phyloP scores from a whole-genome alignment of 2,329 filamentous ascomycete species.

The Salinomyces thailandicus region DNA sequence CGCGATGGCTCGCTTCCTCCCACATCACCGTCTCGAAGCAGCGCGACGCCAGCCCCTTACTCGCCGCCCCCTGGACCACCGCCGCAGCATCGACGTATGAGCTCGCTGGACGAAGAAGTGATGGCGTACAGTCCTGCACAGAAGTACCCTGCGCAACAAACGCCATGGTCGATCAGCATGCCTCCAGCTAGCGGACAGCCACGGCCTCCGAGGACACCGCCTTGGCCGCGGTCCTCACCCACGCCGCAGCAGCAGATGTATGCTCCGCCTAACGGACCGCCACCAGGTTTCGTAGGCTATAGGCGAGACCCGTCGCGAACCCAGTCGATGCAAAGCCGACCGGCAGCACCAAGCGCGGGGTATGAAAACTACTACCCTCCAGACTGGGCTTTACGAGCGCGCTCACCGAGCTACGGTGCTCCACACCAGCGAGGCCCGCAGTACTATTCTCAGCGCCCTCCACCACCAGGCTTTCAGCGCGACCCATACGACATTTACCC shows the following conservation, averaged over 20 bases:
- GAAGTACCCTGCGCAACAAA: constrained; percentile 20
- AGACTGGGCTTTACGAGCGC: too few species aligned
- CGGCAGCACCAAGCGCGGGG: too few species aligned
- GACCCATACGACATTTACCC: background rate
- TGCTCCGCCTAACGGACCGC: background rate
- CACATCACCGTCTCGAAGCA: background rate
- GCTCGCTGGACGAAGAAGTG: constrained; percentile 7
- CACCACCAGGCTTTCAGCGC: background rate
- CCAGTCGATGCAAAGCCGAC: too few species aligned
- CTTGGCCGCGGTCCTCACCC: background rate
- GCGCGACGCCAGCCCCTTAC: background rate
- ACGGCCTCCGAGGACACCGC: background rate
- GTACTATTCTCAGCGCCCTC: background rate
- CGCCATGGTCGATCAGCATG: constrained; percentile 18
- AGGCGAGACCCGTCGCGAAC: background rate
- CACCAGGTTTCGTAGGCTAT: background rate
- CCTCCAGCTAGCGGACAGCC: constrained; percentile 4
- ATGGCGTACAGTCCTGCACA: constrained; percentile 17
- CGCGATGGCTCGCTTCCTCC: background rate
- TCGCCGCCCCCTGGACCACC: background rate
- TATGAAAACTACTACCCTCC: too few species aligned
- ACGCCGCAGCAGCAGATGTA: background rate
- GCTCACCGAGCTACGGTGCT: too few species aligned
- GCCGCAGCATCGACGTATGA: background rate
- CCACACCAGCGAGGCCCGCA: too few species aligned